A percentile compares a stretch with the other conserved stretches of the same genome.
These are phyloP conservation scores for Erodium chrysanthum DNA, from an alignment of 441 rosid species.

Conservation along the genomic window DNA sequence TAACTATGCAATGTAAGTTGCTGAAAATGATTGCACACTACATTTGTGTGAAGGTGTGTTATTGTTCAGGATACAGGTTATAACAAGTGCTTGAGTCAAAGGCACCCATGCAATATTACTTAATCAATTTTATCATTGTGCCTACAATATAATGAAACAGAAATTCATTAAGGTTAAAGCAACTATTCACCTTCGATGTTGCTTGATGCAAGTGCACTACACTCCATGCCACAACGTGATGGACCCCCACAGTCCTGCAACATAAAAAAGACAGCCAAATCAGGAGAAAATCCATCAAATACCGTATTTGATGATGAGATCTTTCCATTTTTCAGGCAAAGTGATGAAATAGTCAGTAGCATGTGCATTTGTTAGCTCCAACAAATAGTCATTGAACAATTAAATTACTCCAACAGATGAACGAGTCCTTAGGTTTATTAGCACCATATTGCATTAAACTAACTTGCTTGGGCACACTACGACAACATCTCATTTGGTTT, in stretches of 20 bases:
- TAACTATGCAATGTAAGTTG: background rate
- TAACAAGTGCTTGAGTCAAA: background rate
- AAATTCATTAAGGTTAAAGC: conserved; percentile 7
- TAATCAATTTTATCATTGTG: conserved; percentile 10
- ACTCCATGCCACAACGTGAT: conserved; percentile 65
- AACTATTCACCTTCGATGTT: conserved; percentile 42
- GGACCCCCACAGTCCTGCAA: conserved; percentile 74
- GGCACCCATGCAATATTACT: conserved; percentile 6
- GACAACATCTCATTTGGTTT: background rate
- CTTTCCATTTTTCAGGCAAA: background rate
- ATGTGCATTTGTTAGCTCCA: background rate
- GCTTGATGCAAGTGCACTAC: conserved; percentile 64
- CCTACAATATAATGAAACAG: conserved; percentile 6
- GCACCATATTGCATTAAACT: background rate
- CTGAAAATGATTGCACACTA: background rate
- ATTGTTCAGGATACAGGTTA: background rate
- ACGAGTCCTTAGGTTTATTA: background rate
- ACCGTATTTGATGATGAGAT: background rate
- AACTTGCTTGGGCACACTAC: background rate
- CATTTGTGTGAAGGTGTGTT: background rate
- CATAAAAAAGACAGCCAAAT: conserved; percentile 14
- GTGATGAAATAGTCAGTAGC: background rate
- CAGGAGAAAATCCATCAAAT: conserved; percentile 8
- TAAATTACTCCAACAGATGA: background rate
- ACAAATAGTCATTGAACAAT: background rate